These are phyloP conservation scores for Emydomyces testavorans DNA, from an alignment of 2,329 filamentous ascomycete species.

Conservation along the genomic window DNA sequence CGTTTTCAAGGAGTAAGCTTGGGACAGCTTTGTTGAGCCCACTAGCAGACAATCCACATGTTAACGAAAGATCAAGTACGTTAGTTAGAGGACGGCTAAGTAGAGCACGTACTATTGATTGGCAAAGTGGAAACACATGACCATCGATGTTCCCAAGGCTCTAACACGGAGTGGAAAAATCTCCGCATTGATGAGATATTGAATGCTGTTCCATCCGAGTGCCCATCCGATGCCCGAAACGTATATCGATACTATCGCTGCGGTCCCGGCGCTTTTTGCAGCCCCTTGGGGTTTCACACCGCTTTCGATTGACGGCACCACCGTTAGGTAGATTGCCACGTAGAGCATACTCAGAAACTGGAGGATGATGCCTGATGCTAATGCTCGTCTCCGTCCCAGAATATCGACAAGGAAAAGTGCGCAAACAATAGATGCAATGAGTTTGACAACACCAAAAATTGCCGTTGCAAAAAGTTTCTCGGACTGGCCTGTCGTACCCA, in stretches of 20 bases:
- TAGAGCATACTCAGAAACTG: constrained; percentile 45
- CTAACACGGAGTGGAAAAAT: constrained; percentile 37
- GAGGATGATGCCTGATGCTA: constrained; percentile 39
- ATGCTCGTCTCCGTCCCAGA: constrained; percentile 54
- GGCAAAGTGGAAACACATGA: constrained; percentile 37
- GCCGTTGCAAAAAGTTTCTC: constrained; percentile 61
- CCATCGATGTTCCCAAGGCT: constrained; percentile 32
- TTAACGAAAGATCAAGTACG: background rate
- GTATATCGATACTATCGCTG: constrained; percentile 37
- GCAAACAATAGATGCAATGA: constrained; percentile 53
- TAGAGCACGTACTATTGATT: constrained; percentile 23
- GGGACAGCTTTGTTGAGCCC: constrained; percentile 23
- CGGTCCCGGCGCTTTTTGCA: constrained; percentile 27
- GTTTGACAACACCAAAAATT: constrained; percentile 63
- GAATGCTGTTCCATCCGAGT: constrained; percentile 39
- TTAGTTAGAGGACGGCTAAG: background rate
- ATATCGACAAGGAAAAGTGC: constrained; percentile 66
- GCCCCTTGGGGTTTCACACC: constrained; percentile 14
- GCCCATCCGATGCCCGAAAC: constrained; percentile 37
- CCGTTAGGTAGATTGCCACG: constrained; percentile 41
- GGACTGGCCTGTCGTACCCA: constrained; percentile 54
- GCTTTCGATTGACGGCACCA: constrained; percentile 24
- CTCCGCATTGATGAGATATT: constrained; percentile 38
- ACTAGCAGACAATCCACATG: constrained; percentile 4
- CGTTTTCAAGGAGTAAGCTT: constrained; percentile 39